Base-by-base conservation (phyloP, 306 rosid species). In the Erythrophleum fordii region DNA sequence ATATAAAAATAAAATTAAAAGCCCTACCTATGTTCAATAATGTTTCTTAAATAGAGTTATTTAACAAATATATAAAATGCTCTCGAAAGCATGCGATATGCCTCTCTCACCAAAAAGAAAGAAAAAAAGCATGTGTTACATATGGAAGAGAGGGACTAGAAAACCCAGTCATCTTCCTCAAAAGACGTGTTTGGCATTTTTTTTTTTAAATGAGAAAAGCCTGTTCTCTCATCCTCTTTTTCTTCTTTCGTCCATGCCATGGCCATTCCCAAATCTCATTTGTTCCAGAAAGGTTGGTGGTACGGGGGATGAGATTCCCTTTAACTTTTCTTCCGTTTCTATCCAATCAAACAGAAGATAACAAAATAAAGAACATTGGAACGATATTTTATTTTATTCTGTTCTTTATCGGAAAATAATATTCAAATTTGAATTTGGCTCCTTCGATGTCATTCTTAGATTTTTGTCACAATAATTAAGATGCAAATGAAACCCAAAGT, bases 261-360 rank as follows among this genome's bases (percentile, higher is more conserved):
- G n/a, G n/a, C 12, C 52, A 13, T 72, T 48, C 28, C 18, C 62
- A 49, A 10, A 51, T 51, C 23, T 51, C 12, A 0, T 11, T 52
- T 51, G 65, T 72, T 72, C 20, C 68, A 58, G 25, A 56, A 39
- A 23, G 52, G 17, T 41, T 74, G 22, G 14, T 16, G 22, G 22
- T 23, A 26, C 76, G 17, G 52, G 11, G 55, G 8, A 5, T 74
- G 22, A 58, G 41, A 56, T 74, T 74, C 69, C 60, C 68, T 39
- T 13, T 1, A 22, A 28, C 4, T 17, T 28, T 73, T 35, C 3
- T 55, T n/a, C 16, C 11, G 49, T 35, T 73, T 39, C 68, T 73
- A 53, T 73, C 52, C 68, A 37, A 73, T 35, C 68, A 18, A 5
- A n/a, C n/a, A n/a, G n/a, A n/a, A n/a, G n/a, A n/a, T n/a, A n/a